Evolutionary conservation across 176 grass and related monocot species (phyloP).

Genomic region (Musa beccarii): DNA sequence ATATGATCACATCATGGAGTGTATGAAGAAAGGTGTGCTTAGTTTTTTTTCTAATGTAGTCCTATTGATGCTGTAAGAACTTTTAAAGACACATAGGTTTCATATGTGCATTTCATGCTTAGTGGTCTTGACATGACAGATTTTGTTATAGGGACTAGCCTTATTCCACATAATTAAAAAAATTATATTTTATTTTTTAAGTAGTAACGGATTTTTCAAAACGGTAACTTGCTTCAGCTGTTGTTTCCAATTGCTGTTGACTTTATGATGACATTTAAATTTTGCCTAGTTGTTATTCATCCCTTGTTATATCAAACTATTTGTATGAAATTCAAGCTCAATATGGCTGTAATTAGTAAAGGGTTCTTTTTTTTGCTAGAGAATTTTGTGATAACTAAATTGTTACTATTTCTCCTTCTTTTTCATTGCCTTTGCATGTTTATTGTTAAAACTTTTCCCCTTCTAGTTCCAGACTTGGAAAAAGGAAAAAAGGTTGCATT

Average conservation of each 20-base stretch:
- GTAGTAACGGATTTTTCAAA: neutral
- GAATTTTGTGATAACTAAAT: neutral
- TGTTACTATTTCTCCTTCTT: neutral
- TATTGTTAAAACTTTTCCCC: neutral
- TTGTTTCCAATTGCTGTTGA: neutral
- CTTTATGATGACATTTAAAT: too few species aligned
- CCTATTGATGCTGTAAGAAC: neutral
- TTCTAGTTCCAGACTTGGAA: neutral
- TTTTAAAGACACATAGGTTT: neutral
- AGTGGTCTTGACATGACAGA: neutral
- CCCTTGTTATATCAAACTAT: too few species aligned
- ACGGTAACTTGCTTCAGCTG: neutral
- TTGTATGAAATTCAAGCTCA: neutral
- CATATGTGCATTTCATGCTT: neutral
- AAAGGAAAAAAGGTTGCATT: neutral
- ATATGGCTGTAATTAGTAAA: neutral
- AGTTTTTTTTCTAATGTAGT: constrained; percentile 5
- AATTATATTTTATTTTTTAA: neutral
- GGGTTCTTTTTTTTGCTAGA: neutral
- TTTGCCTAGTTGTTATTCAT: too few species aligned
- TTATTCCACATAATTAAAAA: neutral
- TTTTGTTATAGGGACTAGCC: neutral
- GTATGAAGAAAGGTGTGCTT: constrained; percentile 82
- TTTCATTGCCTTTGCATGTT: neutral
- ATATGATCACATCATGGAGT: constrained; percentile 55